Conservation (phyloP, 371 early-diverging fungal species). For the Mucor mucedo region DNA sequence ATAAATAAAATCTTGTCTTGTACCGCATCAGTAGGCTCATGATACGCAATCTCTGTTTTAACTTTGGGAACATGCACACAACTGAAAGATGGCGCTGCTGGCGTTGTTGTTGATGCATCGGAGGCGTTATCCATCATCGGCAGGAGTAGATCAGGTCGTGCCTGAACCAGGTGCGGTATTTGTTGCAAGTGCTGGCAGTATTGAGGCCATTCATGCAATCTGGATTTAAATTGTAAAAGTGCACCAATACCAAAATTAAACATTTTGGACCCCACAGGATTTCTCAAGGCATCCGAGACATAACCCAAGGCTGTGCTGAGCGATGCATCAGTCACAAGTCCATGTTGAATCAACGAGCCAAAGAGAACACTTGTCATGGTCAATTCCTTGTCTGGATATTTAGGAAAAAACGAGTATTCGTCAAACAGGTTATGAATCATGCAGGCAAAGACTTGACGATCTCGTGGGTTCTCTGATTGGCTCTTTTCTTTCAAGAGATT, state of each 20-base stretch:
- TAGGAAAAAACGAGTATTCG: conserved; percentile 91
- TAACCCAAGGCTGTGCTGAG: conserved; percentile 82
- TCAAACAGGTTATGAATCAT: conserved; percentile 90
- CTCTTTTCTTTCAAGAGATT: conserved; percentile 73
- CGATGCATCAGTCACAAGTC: conserved; percentile 74
- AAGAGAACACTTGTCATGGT: conserved; percentile 85
- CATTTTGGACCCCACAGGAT: conserved; percentile 77
- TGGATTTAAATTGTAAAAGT: conserved; percentile 76
- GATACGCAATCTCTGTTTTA: conserved; percentile 42
- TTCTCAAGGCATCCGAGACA: conserved; percentile 83
- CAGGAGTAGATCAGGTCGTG: conserved; percentile 59
- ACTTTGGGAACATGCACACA: conserved; percentile 50
- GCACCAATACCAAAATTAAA: conserved; percentile 91
- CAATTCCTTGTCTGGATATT: conserved; percentile 93
- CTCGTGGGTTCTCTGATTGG: conserved; percentile 64
- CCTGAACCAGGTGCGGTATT: conserved; percentile 76
- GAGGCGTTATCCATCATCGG: neutral
- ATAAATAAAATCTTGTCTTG: conserved; percentile 93
- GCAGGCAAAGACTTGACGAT: conserved; percentile 79
- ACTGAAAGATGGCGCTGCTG: neutral
- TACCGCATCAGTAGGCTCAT: conserved; percentile 65
- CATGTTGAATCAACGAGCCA: conserved; percentile 86
- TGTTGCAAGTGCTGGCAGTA: conserved; percentile 83
- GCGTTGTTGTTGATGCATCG: neutral
- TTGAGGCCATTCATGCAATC: conserved; percentile 90